Evolutionary conservation across 2,329 filamentous ascomycete genomes (phyloP), one percentile per base, ranked within the genome.

Genomic region (Helicocarpus griseus): DNA sequence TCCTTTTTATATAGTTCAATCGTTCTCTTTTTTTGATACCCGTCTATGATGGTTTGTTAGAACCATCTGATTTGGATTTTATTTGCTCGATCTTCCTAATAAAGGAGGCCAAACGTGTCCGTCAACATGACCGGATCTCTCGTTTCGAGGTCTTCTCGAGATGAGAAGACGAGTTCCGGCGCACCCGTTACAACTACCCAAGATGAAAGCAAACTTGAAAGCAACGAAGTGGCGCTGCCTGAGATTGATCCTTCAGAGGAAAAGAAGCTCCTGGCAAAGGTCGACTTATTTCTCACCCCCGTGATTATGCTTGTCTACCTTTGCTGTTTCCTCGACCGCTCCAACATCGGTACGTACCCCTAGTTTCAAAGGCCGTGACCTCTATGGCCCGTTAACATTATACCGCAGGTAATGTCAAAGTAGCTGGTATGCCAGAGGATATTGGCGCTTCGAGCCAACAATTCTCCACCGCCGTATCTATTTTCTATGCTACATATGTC

Each of bases 231-330:
- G 17, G 17, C n/a, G 9, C 26, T 35, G 39, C 52, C 41, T 14
- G 17, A 54, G 39, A 66, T 78, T 17, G 75, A 78, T 53, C 66
- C 69, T 1, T 65, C 59, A 19, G 72, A 71, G 49, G 76, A 78
- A 58, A 64, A 60, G 47, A 72, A 67, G 50, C 62, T 78, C 2
- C 67, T 78, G 4, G 60, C 65, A 19, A 77, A 77, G 53, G 63
- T 78, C 9, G 76, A 78, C 50, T 41, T 71, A 3, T 68, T 68
- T 3, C 72, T 78, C 48, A 69, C 73, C 4, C 76, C 75, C 0
- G 72, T 80, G 50, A 75, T 81, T 53, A 79, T 78, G 71, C 62
- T 78, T 44, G 69, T 80, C 4, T 82, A 79, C 54, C 59, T 82
- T 19, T 70, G 72, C 3, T 78, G 73, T 54, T 79, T 77, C 57